These are phyloP conservation scores for Kodamaea sp. DNA, from an alignment of 1,139 yeast genomes.

Conservation along the genomic window DNA sequence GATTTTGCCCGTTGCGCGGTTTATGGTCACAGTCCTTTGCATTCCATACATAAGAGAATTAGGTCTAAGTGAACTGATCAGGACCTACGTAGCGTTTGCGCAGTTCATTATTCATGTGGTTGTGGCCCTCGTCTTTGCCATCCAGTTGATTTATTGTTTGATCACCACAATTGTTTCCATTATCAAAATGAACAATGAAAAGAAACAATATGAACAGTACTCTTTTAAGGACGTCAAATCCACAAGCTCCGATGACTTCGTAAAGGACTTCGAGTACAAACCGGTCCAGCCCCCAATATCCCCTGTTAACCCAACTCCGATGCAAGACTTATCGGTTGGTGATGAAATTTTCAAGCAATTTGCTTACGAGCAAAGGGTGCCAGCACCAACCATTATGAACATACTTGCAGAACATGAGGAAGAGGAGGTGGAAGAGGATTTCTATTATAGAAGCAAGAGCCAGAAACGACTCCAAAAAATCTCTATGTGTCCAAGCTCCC, in stretches of 20 bases:
- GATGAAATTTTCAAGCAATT: slow-evolving; percentile 6
- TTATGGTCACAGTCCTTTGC: slow-evolving; percentile 40
- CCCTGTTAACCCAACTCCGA: slow-evolving; percentile 2
- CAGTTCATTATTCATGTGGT: slow-evolving; percentile 42
- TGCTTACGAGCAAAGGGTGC: slow-evolving; percentile 2
- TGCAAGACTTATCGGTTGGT: neutral
- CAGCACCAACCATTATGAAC: neutral
- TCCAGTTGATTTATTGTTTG: slow-evolving; percentile 36
- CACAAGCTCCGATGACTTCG: slow-evolving; percentile 25
- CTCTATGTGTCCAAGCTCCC: too few species aligned
- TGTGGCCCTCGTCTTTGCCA: slow-evolving; percentile 37
- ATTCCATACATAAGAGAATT: slow-evolving; percentile 41
- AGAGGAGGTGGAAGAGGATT: slow-evolving; percentile 14
- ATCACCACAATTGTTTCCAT: slow-evolving; percentile 28
- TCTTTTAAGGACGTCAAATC: slow-evolving; percentile 7
- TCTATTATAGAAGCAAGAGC: slow-evolving; percentile 14
- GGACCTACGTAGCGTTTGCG: slow-evolving; percentile 44
- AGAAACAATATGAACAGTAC: slow-evolving; percentile 8
- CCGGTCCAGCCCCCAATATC: slow-evolving; percentile 20
- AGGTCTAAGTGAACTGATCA: slow-evolving; percentile 30
- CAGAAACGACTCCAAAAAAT: slow-evolving; percentile 7
- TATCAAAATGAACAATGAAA: slow-evolving; percentile 13
- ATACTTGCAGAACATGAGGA: slow-evolving; percentile 1
- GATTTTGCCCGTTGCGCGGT: slow-evolving; percentile 38
- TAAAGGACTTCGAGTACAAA: slow-evolving; percentile 34